Percentiles rank a stretch among this genome's conserved stretches.
These are phyloP conservation scores for Camellia sinensis DNA, from an alignment of 148 eudicot species.

Conservation along the genomic window DNA sequence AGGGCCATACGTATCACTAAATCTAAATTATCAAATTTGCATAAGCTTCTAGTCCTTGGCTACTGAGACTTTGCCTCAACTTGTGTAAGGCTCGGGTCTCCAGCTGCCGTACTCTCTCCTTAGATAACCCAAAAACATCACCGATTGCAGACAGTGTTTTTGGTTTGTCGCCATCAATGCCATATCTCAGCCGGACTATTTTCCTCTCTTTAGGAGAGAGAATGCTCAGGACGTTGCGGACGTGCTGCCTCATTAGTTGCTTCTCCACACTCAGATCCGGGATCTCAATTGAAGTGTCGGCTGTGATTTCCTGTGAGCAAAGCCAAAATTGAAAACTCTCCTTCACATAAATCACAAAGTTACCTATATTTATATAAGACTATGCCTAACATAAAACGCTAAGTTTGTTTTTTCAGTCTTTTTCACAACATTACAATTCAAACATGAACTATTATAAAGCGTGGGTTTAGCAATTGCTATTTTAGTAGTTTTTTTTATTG, in stretches of 20 bases:
- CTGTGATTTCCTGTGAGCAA: constrained; percentile 64
- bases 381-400: not conserved
- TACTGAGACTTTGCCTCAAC: constrained; percentile 61
- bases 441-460: too few relatives aligned
- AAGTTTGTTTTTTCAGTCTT: not conserved
- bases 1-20: not conserved
- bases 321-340: not conserved
- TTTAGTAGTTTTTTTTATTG: too few relatives aligned
- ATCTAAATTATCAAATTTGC: constrained; percentile 52
- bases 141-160: constrained; percentile 73
- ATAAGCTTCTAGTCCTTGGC: constrained; percentile 66
- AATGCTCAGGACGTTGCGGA: constrained; percentile 52
- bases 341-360: not conserved
- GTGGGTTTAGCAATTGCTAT: too few relatives aligned
- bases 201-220: constrained; percentile 60
- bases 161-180: constrained; percentile 48
- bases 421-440: not conserved
- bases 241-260: constrained; percentile 75
- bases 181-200: constrained; percentile 64
- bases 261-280: constrained; percentile 52
- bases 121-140: constrained; percentile 61
- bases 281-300: constrained; percentile 56
- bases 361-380: not conserved
- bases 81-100: constrained; percentile 75
- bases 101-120: constrained; percentile 85